Conservation (phyloP, 352 stramenopile genomes). For the Phytophthora hibernalis region DNA sequence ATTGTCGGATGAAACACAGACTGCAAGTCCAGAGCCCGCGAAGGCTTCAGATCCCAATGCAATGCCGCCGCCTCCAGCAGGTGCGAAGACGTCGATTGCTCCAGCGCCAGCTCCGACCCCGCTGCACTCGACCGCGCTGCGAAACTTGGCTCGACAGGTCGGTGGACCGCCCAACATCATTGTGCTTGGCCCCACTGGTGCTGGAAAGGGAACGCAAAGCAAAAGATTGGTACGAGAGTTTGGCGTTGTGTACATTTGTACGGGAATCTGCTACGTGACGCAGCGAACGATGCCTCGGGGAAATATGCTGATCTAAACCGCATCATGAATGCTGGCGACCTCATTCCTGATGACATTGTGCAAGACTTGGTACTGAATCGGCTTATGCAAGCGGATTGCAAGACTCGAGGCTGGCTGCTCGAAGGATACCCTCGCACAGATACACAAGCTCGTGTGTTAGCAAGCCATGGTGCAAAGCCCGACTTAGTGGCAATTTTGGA, state of each 20-base stretch:
- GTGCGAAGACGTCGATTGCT: constrained; percentile 20
- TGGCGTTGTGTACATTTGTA: constrained; percentile 92
- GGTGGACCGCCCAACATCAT: constrained; percentile 73
- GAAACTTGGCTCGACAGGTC: constrained; percentile 5
- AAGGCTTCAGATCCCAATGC: background rate
- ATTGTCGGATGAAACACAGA: constrained; percentile 1
- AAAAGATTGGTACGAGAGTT: constrained; percentile 88
- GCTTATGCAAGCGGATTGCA: constrained; percentile 88
- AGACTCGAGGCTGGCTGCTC: constrained; percentile 91
- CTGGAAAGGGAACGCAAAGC: constrained; percentile 97
- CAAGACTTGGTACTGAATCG: constrained; percentile 86
- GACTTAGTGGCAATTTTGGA: constrained; percentile 93
- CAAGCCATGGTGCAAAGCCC: constrained; percentile 71
- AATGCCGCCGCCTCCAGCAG: constrained; percentile 12
- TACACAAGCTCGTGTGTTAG: constrained; percentile 90
- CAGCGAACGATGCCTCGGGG: constrained; percentile 71
- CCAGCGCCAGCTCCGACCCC: constrained; percentile 15
- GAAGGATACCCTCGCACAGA: constrained; percentile 95
- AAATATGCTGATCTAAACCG: constrained; percentile 80
- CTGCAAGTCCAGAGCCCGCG: constrained; percentile 1
- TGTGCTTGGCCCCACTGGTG: constrained; percentile 91
- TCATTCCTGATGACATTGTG: constrained; percentile 95
- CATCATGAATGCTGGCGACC: constrained; percentile 86
- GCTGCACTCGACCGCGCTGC: background rate
- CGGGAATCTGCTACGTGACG: constrained; percentile 92